A percentile compares a stretch with the other conserved stretches of the same genome.
phyloP scores from a whole-genome alignment of 208 protist species.

The Acanthamoeba culbertsoni region DNA sequence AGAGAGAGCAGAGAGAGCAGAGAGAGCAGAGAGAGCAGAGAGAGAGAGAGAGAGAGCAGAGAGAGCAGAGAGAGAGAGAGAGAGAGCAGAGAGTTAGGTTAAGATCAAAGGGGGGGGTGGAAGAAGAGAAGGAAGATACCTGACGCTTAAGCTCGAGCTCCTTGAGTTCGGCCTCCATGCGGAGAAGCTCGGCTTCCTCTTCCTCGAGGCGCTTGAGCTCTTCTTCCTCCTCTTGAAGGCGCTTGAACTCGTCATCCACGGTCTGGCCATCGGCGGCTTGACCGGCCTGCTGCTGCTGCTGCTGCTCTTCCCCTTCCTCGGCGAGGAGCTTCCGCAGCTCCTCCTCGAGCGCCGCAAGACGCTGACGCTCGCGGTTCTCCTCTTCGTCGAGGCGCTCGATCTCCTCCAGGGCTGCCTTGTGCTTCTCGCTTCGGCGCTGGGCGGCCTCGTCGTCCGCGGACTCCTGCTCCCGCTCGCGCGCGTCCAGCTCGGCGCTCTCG shows the following conservation, averaged over 20 bases:
- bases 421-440: neutral
- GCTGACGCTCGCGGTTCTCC: neutral
- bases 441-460: neutral
- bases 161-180: neutral
- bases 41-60: too few relatives aligned
- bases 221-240: neutral
- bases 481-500: neutral
- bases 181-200: neutral
- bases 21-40: too few relatives aligned
- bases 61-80: too few relatives aligned
- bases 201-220: constrained; percentile 20
- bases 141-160: neutral
- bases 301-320: too few relatives aligned
- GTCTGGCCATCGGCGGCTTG: neutral
- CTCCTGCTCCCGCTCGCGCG: neutral
- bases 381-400: neutral
- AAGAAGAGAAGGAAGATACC: neutral
- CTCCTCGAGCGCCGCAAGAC: neutral
- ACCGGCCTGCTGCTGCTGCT: neutral
- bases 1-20: too few relatives aligned
- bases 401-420: neutral
- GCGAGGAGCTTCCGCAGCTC: neutral
- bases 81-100: too few relatives aligned
- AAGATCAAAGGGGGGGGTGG: neutral
- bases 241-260: neutral